These are phyloP conservation scores for Pinus albicaulis DNA, from an alignment of 75 land plant genomes.

Conservation along the genomic window DNA sequence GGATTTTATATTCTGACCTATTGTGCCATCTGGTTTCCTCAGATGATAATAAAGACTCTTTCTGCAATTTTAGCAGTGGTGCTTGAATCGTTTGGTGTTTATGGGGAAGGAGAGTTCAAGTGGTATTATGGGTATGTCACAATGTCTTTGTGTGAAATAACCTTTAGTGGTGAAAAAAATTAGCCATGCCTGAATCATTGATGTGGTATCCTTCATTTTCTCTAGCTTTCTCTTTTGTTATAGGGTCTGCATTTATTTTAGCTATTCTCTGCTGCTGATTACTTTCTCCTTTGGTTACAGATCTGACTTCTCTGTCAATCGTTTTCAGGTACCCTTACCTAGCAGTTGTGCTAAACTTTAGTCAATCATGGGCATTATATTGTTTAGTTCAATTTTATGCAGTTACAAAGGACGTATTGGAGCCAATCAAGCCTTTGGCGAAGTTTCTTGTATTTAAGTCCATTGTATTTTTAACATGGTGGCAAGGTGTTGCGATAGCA, in stretches of 20 bases:
- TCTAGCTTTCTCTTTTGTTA: neutral
- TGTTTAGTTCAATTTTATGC: slow-evolving; percentile 87
- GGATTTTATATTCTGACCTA: neutral
- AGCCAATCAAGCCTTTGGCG: slow-evolving; percentile 72
- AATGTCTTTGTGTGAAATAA: neutral
- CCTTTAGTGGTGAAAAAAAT: neutral
- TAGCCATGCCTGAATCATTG: neutral
- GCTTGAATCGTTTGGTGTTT: slow-evolving; percentile 67
- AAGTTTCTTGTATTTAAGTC: slow-evolving; percentile 87
- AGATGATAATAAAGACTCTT: slow-evolving; percentile 87
- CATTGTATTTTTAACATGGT: slow-evolving; percentile 93
- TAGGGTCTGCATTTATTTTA: neutral
- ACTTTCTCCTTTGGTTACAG: neutral
- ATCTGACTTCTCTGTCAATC: neutral
- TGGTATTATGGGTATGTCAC: slow-evolving; percentile 72
- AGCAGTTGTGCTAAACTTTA: slow-evolving; percentile 83
- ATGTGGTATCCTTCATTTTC: neutral
- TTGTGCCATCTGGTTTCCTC: slow-evolving; percentile 14
- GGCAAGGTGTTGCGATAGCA: slow-evolving; percentile 95
- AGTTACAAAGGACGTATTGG: slow-evolving; percentile 74
- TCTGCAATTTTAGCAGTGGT: slow-evolving; percentile 69
- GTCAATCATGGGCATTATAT: slow-evolving; percentile 92
- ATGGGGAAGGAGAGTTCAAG: slow-evolving; percentile 93
- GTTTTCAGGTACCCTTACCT: slow-evolving; percentile 83
- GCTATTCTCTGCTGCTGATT: neutral